phyloP scores from a whole-genome alignment of 2,329 filamentous ascomycete genomes.

The Fusarium sp. region DNA sequence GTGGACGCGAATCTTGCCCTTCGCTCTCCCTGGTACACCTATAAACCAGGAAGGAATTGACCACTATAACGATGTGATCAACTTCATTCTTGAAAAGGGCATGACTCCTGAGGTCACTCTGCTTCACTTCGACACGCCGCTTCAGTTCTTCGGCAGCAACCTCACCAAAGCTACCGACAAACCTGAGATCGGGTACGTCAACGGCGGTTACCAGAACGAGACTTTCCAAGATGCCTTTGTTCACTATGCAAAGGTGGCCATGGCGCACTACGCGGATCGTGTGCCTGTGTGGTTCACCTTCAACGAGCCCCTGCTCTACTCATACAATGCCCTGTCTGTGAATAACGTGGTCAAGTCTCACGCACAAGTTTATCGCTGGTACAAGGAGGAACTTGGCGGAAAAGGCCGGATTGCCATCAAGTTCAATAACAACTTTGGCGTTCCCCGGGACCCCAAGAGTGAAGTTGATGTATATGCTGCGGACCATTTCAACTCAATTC shows the following conservation, averaged over 20 bases:
- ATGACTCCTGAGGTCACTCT: conserved; percentile 64
- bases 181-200: conserved; percentile 56
- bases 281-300: conserved; percentile 67
- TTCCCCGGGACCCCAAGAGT: conserved; percentile 59
- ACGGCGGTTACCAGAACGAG: conserved; percentile 61
- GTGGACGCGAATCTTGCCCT: conserved; percentile 67
- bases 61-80: conserved; percentile 68
- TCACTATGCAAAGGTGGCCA: conserved; percentile 65
- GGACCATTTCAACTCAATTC: conserved; percentile 62
- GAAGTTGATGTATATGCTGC: conserved; percentile 60
- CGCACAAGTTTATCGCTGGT: conserved; percentile 65
- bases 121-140: conserved; percentile 63
- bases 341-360: conserved; percentile 63
- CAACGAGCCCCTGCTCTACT: conserved; percentile 64
- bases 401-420: conserved; percentile 65
- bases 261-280: conserved; percentile 65
- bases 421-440: conserved; percentile 64
- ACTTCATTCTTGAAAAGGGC: conserved; percentile 62
- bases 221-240: conserved; percentile 65
- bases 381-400: conserved; percentile 66
- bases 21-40: conserved; percentile 62
- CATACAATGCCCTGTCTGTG: conserved; percentile 56
- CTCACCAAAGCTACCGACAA: conserved; percentile 37
- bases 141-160: conserved; percentile 58
- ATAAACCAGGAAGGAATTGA: conserved; percentile 65